A percentile compares a stretch with the other conserved stretches of the same genome.
Evolutionary conservation across 345 rosid species (phyloP).

Genomic region (Salix exigua): DNA sequence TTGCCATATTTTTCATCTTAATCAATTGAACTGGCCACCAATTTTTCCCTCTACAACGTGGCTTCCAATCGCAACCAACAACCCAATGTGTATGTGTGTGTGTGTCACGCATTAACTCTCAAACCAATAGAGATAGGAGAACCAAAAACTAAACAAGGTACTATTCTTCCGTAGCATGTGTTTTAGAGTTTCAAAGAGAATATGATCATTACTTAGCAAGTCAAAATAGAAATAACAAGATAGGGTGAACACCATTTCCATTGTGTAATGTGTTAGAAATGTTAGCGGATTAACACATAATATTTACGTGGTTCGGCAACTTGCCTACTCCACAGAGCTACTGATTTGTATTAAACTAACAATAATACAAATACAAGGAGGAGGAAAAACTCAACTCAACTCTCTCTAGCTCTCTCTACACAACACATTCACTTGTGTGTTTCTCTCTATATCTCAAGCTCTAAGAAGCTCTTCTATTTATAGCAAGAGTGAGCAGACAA

Average conservation of each 20-base stretch:
- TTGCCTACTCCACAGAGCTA: too few species aligned
- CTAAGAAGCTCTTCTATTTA: too few species aligned
- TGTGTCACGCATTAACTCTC: background rate
- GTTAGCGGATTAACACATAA: too few species aligned
- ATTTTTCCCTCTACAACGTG: background rate
- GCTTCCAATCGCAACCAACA: background rate
- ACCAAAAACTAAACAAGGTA: background rate
- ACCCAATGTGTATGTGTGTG: background rate
- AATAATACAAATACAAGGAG: too few species aligned
- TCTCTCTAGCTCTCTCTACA: too few species aligned
- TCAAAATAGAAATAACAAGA: background rate
- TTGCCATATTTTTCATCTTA: background rate
- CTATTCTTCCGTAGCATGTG: background rate
- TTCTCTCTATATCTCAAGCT: too few species aligned
- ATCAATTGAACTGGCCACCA: background rate
- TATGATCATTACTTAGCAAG: background rate
- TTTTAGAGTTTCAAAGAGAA: background rate
- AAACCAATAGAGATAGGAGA: background rate
- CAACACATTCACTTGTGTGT: too few species aligned
- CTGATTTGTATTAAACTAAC: too few species aligned
- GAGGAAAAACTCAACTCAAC: too few species aligned
- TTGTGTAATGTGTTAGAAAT: too few species aligned
- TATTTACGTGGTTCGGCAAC: too few species aligned
- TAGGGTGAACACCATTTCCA: background rate
- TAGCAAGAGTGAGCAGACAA: too few species aligned